Base-by-base conservation (phyloP, 805 yeast species). In the Ogataea pilisensis region DNA sequence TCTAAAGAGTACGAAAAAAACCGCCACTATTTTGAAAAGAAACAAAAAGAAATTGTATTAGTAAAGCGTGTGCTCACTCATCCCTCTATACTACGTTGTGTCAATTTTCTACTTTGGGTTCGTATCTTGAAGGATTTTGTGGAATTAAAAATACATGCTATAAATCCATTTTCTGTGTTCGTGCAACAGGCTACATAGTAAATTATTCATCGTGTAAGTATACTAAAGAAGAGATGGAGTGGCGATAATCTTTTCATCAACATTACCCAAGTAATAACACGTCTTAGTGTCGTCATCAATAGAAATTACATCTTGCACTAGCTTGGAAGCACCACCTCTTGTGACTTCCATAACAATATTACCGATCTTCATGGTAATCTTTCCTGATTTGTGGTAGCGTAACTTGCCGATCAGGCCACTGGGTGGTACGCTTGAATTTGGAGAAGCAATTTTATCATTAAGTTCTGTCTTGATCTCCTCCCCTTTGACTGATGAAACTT, bases 381-480 rank as follows among this genome's bases (percentile, higher is more conserved):
- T 85, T 3, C 98, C 98, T 1, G 96, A 86, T 54, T 81, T 76
- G 60, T 90, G 96, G 34, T 82, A 69, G 41, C 91, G 76, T 26
- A 91, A 55, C 8, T 75, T 70, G 5, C 97, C 97, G 29, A 88
- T 70, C 40, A 69, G 69, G 1, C 96, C 96, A 30, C 65, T 62
- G 0, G 44, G 39, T 14, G 34, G 32, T 8, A 8, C 28, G 11
- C 26, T 12, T 4, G 37, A 26, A 3, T 31, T 22, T 8, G 34
- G 24, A 18, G 21, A 16, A 11, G 31, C 34, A 33, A n/a, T 28
- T 17, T 26, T 32, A 11, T 13, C 35, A 16, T 25, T 21, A 8
- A 8, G 30, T 25, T n/a, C 36, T 8, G 41, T 44, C 22, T 36
- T 30, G n/a, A 25, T 31, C 11, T 22, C 35, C 20, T 48, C 48